These are phyloP conservation scores for Gracilariopsis chorda DNA, from an alignment of 23 red algal species.

Conservation along the genomic window DNA sequence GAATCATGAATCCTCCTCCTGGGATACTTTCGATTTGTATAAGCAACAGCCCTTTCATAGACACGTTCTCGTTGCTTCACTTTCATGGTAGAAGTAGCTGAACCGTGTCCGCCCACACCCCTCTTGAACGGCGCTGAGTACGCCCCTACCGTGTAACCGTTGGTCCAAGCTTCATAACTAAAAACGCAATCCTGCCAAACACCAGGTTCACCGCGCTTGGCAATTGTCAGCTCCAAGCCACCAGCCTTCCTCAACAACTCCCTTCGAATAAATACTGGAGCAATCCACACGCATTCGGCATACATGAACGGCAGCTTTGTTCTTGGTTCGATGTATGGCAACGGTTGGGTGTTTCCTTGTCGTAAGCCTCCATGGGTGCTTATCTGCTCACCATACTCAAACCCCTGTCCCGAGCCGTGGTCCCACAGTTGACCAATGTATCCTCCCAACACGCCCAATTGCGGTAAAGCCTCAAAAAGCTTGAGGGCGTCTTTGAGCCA, in stretches of 20 bases:
- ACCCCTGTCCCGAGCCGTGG: constrained; percentile 26
- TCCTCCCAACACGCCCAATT: constrained; percentile 63
- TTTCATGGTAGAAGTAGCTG: constrained; percentile 43
- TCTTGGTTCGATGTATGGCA: constrained; percentile 43
- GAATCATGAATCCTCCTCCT: constrained; percentile 43
- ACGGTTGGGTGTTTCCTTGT: constrained; percentile 38
- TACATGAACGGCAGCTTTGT: constrained; percentile 79
- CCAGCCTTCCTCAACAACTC: constrained; percentile 32
- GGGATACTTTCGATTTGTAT: constrained; percentile 58
- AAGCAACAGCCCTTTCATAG: constrained; percentile 57
- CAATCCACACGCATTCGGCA: constrained; percentile 74
- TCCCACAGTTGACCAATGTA: constrained; percentile 80
- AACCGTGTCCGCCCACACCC: constrained; percentile 60
- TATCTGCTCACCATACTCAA: constrained; percentile 66
- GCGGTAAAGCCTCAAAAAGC: constrained; percentile 66
- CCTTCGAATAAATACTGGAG: constrained; percentile 63
- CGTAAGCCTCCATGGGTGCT: constrained; percentile 56
- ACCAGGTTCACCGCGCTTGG: constrained; percentile 64
- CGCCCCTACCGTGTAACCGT: constrained; percentile 54
- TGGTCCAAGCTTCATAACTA: constrained; percentile 70
- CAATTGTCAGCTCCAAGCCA: constrained; percentile 54
- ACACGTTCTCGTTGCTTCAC: constrained; percentile 66
- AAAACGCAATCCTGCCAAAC: constrained; percentile 81
- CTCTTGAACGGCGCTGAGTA: constrained; percentile 56
- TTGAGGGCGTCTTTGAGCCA: constrained; percentile 46